Base-by-base conservation (phyloP, 805 yeast species). In the Candida boidinii region DNA sequence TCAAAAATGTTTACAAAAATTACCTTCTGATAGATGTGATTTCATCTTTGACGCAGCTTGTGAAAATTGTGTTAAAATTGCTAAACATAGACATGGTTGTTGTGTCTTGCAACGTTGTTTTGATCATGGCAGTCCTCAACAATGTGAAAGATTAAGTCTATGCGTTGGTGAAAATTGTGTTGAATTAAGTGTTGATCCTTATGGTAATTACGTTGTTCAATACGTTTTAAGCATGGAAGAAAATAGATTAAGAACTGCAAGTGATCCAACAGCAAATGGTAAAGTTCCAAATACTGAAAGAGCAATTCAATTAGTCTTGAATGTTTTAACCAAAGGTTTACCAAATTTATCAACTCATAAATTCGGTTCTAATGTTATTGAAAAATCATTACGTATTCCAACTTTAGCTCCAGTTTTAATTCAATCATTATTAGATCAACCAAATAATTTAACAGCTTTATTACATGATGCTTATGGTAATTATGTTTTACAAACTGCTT, bases 11-110 rank as follows among this genome's bases (percentile, higher is more conserved):
- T 63, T 92, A 40, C 85, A 85, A 45, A 73, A 74, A 44, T 70
- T 92, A 46, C 62, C 66, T 18, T 66, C 81, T 2, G 64, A 60
- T n/a, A 80, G 83, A 36, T 72, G 83, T 44, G 92, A 88, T 53
- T 90, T 92, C 52, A 84, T 92, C 38, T 87, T 85, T 53, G 92
- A 87, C 50, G 81, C 95, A 13, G 92, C 92, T 4, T 67, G 79
- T 38, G 58, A 58, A 11, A 69, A 86, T 42, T 80, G 92, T 41
- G 68, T 77, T 24, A 80, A 76, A 37, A 85, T 92, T 36, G 94
- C 96, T 5, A 86, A 94, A 29, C 97, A 92, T 51, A 74, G 96
- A 50, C 97, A 92, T 52, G 98, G 97, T 6, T 92, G 98, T 62
- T 90, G 97, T 58, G 97, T 90, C 17, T 66, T 90, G 37, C 98